A percentile compares a stretch with the other conserved stretches of the same genome.
These are phyloP conservation scores for Lecanicillium sp. DNA, from an alignment of 2,329 filamentous ascomycete genomes.

Conservation along the genomic window DNA sequence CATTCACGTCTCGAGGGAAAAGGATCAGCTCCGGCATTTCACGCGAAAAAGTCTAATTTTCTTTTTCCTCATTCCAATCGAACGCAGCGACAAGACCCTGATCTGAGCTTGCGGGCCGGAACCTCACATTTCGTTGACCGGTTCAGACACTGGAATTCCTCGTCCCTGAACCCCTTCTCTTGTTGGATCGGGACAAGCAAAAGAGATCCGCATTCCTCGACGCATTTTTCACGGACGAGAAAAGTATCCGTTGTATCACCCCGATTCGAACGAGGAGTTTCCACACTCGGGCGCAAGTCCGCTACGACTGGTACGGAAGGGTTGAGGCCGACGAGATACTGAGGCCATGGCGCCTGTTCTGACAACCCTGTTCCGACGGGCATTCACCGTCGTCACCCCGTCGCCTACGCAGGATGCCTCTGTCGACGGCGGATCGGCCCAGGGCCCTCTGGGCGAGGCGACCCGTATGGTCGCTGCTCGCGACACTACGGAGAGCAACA, in stretches of 20 bases:
- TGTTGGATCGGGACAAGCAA: neutral
- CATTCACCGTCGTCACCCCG: neutral
- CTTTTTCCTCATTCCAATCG: conserved; percentile 1
- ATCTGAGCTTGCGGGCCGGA: neutral
- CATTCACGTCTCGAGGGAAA: neutral
- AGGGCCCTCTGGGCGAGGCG: conserved; percentile 21
- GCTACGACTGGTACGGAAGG: neutral
- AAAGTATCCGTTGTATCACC: neutral
- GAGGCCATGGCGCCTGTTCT: conserved; percentile 9
- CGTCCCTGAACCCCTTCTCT: neutral
- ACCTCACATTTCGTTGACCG: neutral
- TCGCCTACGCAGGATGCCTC: neutral
- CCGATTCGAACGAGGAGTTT: neutral
- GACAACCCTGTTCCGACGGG: conserved; percentile 5
- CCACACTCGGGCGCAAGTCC: neutral
- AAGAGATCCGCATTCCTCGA: neutral
- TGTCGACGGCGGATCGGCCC: neutral
- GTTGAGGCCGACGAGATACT: neutral
- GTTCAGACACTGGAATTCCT: conserved; percentile 1
- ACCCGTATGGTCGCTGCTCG: conserved; percentile 37
- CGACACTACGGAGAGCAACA: conserved; percentile 25
- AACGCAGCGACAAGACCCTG: too few species aligned
- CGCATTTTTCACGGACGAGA: neutral
- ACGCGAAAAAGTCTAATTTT: neutral
- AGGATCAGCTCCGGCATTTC: neutral